A percentile compares a stretch with the other conserved stretches of the same genome.
These are phyloP conservation scores for Lasiodiplodia theobromae DNA, from an alignment of 2,329 filamentous ascomycete species.

Conservation along the genomic window DNA sequence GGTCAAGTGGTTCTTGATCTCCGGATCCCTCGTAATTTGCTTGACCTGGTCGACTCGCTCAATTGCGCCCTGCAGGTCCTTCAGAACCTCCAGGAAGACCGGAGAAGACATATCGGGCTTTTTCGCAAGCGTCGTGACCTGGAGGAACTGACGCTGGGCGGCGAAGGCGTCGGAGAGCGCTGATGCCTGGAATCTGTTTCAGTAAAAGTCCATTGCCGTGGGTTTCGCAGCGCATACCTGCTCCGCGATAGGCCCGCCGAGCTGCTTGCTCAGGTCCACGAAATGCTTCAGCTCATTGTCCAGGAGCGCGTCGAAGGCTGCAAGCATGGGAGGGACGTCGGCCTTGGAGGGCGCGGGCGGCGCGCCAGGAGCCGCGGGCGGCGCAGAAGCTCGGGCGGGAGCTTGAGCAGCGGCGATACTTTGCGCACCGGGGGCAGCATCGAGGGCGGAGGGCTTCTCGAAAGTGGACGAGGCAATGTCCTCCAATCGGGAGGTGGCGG, in stretches of 20 bases:
- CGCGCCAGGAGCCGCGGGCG: constrained; percentile 36
- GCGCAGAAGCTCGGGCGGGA: constrained; percentile 36
- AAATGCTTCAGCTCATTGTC: constrained; percentile 77
- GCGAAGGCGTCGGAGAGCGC: constrained; percentile 73
- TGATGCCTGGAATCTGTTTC: constrained; percentile 53
- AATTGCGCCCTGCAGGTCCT: constrained; percentile 84
- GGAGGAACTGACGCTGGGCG: constrained; percentile 85
- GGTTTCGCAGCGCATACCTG: constrained; percentile 64
- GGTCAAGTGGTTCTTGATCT: constrained; percentile 81
- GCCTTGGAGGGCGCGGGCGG: constrained; percentile 36
- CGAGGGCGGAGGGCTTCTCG: constrained; percentile 57
- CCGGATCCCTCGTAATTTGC: constrained; percentile 78
- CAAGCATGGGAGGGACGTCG: constrained; percentile 67
- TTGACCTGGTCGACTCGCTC: constrained; percentile 80
- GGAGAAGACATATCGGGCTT: constrained; percentile 81
- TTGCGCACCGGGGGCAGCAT: constrained; percentile 47
- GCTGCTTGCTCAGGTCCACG: constrained; percentile 75
- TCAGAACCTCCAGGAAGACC: constrained; percentile 77
- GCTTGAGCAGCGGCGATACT: constrained; percentile 38
- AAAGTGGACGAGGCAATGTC: constrained; percentile 85
- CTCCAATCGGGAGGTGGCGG: constrained; percentile 92
- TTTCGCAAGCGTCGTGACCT: constrained; percentile 88
- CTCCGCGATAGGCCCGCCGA: constrained; percentile 80
- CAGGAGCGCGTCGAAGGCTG: constrained; percentile 86
- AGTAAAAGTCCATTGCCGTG: constrained; percentile 1